A percentile compares a stretch with the other conserved stretches of the same genome.
phyloP scores from a whole-genome alignment of 768 basidiomycete species.

The Podaxis mareebaensis region DNA sequence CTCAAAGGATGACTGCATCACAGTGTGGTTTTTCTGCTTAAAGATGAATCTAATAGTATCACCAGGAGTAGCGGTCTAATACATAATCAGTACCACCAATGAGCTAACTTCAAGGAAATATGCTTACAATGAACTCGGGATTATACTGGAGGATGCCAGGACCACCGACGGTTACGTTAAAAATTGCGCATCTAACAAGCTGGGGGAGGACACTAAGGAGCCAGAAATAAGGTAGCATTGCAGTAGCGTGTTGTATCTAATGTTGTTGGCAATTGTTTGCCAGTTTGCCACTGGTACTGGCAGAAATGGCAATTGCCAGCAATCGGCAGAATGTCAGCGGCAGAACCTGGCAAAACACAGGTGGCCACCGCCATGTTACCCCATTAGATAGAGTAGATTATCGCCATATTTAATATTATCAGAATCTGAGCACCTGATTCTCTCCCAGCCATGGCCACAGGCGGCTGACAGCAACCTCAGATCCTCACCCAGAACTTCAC shows the following conservation, averaged over 20 bases:
- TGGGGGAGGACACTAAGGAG: conserved; percentile 28
- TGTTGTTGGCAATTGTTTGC: too few species aligned
- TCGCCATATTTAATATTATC: too few species aligned
- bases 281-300: too few species aligned
- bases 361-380: too few species aligned
- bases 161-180: conserved; percentile 52
- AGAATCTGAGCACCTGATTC: too few species aligned
- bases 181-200: conserved; percentile 32
- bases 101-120: neutral
- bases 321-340: too few species aligned
- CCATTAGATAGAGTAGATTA: too few species aligned
- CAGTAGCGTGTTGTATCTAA: conserved; percentile 15
- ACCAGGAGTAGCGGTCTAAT: conserved; percentile 45
- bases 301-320: too few species aligned
- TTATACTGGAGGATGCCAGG: conserved; percentile 38
- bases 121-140: conserved; percentile 42
- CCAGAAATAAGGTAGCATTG: conserved; percentile 17
- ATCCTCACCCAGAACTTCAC: too few species aligned
- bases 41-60: conserved; percentile 53
- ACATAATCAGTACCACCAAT: neutral
- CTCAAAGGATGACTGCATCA: conserved; percentile 54
- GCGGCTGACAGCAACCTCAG: too few species aligned
- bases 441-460: too few species aligned
- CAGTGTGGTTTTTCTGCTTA: conserved; percentile 59
- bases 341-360: too few species aligned